phyloP scores from a whole-genome alignment of 2,329 filamentous ascomycete genomes.

The Penicillium sp. region DNA sequence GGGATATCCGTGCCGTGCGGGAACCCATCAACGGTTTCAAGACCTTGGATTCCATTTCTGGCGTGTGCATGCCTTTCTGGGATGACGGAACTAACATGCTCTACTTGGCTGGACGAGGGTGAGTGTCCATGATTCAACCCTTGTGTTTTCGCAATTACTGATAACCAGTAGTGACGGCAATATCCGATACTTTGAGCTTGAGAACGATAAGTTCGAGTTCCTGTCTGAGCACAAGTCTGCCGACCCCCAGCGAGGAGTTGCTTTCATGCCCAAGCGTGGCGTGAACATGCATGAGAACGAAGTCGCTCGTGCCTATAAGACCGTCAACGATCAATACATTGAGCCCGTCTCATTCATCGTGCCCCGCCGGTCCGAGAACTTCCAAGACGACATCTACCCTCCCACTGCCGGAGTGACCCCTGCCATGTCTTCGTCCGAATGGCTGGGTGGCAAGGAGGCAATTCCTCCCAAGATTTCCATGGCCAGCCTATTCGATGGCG shows the following conservation, averaged over 20 bases:
- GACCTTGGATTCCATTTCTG: constrained; percentile 90
- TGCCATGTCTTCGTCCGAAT: constrained; percentile 75
- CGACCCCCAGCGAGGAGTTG: constrained; percentile 90
- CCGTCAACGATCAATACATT: constrained; percentile 88
- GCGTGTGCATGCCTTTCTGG: constrained; percentile 99
- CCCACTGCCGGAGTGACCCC: constrained; percentile 77
- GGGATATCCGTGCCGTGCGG: constrained; percentile 77
- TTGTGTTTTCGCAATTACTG: constrained; percentile 1
- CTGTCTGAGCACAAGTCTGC: constrained; percentile 95
- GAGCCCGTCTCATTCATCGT: constrained; percentile 98
- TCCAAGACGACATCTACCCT: constrained; percentile 96
- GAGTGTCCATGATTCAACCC: constrained; percentile 36
- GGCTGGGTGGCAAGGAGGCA: constrained; percentile 80
- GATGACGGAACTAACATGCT: constrained; percentile 93
- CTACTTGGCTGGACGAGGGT: constrained; percentile 97
- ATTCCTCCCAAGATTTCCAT: constrained; percentile 90
- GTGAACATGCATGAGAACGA: constrained; percentile 98
- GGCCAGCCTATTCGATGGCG: constrained; percentile 85
- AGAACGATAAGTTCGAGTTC: constrained; percentile 98
- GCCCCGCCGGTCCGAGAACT: constrained; percentile 85
- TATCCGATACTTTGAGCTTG: constrained; percentile 97
- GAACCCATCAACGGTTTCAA: constrained; percentile 89
- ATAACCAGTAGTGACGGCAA: constrained; percentile 73
- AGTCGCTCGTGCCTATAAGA: constrained; percentile 94
- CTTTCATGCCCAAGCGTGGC: constrained; percentile 90